phyloP scores from a whole-genome alignment of 2,329 filamentous ascomycete species.

The Pseudopithomyces chartarum region DNA sequence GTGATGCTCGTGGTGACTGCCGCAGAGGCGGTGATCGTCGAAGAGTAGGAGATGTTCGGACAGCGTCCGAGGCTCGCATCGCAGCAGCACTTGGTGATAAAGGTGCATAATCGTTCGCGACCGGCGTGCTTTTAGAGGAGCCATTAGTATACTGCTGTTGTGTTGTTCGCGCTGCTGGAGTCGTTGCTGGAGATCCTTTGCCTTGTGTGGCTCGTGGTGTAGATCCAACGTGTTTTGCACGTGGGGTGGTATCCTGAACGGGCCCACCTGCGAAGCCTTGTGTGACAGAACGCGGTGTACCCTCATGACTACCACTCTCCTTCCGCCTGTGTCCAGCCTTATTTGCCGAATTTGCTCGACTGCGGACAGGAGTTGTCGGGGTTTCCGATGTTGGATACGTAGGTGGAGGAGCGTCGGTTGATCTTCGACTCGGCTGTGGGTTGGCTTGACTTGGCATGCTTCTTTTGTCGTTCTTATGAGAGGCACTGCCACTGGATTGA shows the following conservation, averaged over 20 bases:
- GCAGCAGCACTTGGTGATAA: slow-evolving; percentile 37
- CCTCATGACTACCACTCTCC: slow-evolving; percentile 28
- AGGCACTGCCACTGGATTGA: slow-evolving; percentile 16
- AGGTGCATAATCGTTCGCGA: slow-evolving; percentile 29
- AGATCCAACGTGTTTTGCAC: slow-evolving; percentile 32
- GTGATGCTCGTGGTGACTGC: slow-evolving; percentile 34
- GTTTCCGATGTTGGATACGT: slow-evolving; percentile 23
- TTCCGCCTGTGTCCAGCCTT: slow-evolving; percentile 28
- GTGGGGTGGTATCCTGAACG: slow-evolving; percentile 41
- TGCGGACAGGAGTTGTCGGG: slow-evolving; percentile 25
- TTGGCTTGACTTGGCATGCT: slow-evolving; percentile 22
- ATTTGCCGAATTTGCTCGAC: slow-evolving; percentile 35
- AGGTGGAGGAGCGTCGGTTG: slow-evolving; percentile 33
- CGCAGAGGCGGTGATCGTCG: slow-evolving; percentile 38
- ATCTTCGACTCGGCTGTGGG: slow-evolving; percentile 28
- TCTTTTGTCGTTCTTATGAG: slow-evolving; percentile 15
- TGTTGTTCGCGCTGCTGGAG: slow-evolving; percentile 37
- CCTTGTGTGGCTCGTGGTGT: slow-evolving; percentile 39
- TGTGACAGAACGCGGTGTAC: slow-evolving; percentile 29
- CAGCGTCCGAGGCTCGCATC: slow-evolving; percentile 28
- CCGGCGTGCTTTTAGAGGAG: slow-evolving; percentile 34
- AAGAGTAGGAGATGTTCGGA: slow-evolving; percentile 34
- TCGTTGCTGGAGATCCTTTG: slow-evolving; percentile 38
- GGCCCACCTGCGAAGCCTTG: slow-evolving; percentile 30
- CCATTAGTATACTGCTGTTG: slow-evolving; percentile 33